phyloP scores from a whole-genome alignment of 2,329 filamentous ascomycete genomes.

The Botrytis paeoniae region DNA sequence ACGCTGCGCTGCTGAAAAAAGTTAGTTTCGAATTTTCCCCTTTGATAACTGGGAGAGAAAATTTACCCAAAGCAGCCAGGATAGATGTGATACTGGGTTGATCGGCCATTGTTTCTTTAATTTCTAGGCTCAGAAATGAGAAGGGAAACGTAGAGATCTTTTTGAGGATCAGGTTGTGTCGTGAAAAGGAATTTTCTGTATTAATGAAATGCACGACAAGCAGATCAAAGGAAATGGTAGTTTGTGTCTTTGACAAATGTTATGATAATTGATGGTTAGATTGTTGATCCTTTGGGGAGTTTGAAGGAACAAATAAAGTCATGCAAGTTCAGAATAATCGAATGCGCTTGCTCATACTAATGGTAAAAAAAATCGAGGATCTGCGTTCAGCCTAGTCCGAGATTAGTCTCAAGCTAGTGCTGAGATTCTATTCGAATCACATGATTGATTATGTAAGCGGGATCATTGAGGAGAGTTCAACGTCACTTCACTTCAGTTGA shows the following conservation, averaged over 20 bases:
- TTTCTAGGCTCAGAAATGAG: background rate
- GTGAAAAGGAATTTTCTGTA: background rate
- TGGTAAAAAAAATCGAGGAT: slow-evolving; percentile 5
- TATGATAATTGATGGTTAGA: background rate
- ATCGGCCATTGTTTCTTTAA: slow-evolving; percentile 42
- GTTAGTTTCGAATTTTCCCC: slow-evolving; percentile 22
- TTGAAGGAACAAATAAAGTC: background rate
- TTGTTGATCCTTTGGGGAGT: background rate
- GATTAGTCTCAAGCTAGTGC: background rate
- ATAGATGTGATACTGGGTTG: slow-evolving; percentile 48
- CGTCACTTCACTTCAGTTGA: background rate
- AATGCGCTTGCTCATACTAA: slow-evolving; percentile 5
- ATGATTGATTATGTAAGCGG: background rate
- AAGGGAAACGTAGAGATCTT: background rate
- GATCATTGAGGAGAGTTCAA: background rate
- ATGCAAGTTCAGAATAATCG: background rate
- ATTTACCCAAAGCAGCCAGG: slow-evolving; percentile 48
- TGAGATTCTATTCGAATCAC: background rate
- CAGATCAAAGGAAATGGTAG: slow-evolving; percentile 3
- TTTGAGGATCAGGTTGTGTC: slow-evolving; percentile 1
- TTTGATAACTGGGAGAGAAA: slow-evolving; percentile 3
- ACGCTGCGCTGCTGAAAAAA: slow-evolving; percentile 46
- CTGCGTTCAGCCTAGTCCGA: background rate
- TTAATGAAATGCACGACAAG: background rate
- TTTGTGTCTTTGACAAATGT: slow-evolving; percentile 11